Evolutionary conservation across 257 asterid species (phyloP).

Genomic region (Lantana camara): DNA sequence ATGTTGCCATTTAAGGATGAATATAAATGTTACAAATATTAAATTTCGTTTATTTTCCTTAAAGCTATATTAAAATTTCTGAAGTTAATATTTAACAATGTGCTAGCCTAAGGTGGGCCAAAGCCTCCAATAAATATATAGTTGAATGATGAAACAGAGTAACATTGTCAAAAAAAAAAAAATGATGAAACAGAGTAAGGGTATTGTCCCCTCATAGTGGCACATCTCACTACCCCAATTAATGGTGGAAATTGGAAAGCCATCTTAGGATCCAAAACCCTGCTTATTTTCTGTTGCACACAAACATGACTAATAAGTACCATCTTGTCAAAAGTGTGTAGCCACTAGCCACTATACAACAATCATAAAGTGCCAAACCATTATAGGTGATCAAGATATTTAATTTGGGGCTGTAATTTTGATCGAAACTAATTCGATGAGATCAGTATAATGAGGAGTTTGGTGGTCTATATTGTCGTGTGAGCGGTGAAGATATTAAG

Average conservation of each 20-base stretch:
- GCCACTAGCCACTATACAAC: background rate
- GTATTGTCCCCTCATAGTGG: conserved; percentile 26
- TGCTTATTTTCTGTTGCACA: background rate
- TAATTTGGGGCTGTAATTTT: too few relatives aligned
- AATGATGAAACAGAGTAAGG: conserved; percentile 28
- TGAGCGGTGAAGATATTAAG: too few relatives aligned
- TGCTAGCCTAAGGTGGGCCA: too few relatives aligned
- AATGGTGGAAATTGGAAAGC: background rate
- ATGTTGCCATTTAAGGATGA: too few relatives aligned
- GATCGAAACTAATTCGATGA: too few relatives aligned
- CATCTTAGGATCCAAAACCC: background rate
- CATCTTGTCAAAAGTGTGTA: background rate
- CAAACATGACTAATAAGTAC: background rate
- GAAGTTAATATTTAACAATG: too few relatives aligned
- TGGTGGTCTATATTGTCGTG: too few relatives aligned
- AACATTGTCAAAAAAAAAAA: too few relatives aligned
- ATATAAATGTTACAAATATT: too few relatives aligned
- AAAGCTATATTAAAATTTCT: too few relatives aligned
- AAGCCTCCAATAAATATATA: background rate
- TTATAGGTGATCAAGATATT: background rate
- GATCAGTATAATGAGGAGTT: too few relatives aligned
- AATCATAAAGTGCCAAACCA: background rate
- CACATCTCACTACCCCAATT: conserved; percentile 32
- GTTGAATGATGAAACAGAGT: conserved; percentile 31
- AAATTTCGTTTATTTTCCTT: too few relatives aligned